A percentile compares a stretch with the other conserved stretches of the same genome.
Conservation (phyloP, 208 protist genomes). For the Herpetomonas samuelpessoai region DNA sequence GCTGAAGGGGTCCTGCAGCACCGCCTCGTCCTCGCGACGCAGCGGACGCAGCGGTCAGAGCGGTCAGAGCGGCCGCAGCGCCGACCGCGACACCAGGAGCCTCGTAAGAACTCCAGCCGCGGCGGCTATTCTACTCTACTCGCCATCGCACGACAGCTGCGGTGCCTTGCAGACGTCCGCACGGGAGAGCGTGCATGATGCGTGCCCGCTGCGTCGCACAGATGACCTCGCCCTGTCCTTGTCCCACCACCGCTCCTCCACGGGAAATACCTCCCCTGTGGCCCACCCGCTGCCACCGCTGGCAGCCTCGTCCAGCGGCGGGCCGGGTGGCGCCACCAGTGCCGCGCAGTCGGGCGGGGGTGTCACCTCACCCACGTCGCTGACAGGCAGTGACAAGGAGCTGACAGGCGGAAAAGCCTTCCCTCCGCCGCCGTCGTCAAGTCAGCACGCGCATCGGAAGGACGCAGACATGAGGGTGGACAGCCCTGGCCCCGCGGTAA, state of each 20-base stretch:
- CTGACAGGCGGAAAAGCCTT: too few relatives aligned
- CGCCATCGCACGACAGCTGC: not conserved
- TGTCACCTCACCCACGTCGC: not conserved
- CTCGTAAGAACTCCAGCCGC: not conserved
- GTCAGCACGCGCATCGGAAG: too few relatives aligned
- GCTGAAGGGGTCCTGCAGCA: not conserved
- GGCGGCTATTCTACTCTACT: not conserved
- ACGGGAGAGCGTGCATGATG: not conserved
- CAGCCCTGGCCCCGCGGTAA: not conserved
- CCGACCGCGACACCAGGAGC: not conserved
- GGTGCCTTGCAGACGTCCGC: not conserved
- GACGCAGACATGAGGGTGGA: not conserved
- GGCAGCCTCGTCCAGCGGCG: not conserved
- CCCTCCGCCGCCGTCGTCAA: too few relatives aligned
- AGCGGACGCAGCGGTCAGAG: too few relatives aligned
- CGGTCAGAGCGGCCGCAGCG: slow-evolving; percentile 1
- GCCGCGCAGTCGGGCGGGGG: not conserved
- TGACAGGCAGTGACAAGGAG: too few relatives aligned
- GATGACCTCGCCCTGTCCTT: not conserved
- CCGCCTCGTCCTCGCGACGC: not conserved
- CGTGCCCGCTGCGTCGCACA: not conserved
- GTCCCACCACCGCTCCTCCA: not conserved
- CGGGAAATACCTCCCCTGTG: not conserved
- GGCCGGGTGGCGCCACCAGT: not conserved
- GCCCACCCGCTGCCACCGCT: not conserved